These are phyloP conservation scores for Centrapalus pauciflorus DNA, from an alignment of 129 eudicot genomes.

Conservation along the genomic window DNA sequence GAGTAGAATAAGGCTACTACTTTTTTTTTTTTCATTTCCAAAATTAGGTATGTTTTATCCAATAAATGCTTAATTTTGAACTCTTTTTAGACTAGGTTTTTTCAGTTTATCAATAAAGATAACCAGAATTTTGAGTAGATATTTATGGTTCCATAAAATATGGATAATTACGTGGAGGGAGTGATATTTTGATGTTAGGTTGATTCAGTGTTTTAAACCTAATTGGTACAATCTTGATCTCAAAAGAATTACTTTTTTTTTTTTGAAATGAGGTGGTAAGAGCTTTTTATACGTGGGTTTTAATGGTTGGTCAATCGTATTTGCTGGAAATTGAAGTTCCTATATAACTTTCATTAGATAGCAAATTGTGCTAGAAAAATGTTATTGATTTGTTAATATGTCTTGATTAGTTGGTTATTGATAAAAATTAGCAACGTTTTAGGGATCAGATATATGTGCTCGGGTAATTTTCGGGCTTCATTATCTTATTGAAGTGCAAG, in stretches of 20 bases:
- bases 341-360: background rate
- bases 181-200: background rate
- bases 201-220: background rate
- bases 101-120: background rate
- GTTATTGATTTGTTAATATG: background rate
- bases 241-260: background rate
- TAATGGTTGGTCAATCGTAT: background rate
- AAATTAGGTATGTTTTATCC: background rate
- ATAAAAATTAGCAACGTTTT: background rate
- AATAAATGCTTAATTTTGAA: conserved; percentile 1
- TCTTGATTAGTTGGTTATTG: background rate
- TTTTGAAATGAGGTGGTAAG: background rate
- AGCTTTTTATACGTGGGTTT: background rate
- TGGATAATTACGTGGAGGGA: background rate
- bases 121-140: background rate
- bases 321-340: too few relatives aligned
- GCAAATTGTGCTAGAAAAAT: background rate
- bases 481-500: background rate
- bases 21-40: background rate
- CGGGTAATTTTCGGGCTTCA: background rate
- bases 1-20: background rate
- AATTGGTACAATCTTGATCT: background rate
- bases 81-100: conserved; percentile 4
- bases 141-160: background rate
- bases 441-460: background rate